A percentile compares a stretch with the other conserved stretches of the same genome.
These are phyloP conservation scores for Tricholoma hemisulphureum DNA, from an alignment of 768 basidiomycete species.

Conservation along the genomic window DNA sequence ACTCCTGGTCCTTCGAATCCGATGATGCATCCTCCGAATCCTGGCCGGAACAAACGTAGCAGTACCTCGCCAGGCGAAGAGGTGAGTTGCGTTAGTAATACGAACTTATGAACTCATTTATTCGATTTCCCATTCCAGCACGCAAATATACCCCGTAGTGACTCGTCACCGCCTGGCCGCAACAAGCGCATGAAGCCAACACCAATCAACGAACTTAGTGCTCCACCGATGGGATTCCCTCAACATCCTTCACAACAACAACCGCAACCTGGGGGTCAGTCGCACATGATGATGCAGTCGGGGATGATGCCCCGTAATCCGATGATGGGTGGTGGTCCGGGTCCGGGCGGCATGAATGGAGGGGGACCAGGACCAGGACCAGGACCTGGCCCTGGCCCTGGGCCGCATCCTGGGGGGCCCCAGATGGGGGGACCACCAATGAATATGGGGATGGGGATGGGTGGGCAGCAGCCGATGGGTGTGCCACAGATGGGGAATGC, in stretches of 20 bases:
- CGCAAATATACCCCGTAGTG: conserved; percentile 46
- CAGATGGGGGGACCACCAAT: conserved; percentile 26
- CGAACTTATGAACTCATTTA: neutral
- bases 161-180: conserved; percentile 55
- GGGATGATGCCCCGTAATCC: conserved; percentile 38
- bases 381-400: neutral
- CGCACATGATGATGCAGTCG: conserved; percentile 33
- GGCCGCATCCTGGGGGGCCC: conserved; percentile 20
- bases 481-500: conserved; percentile 21
- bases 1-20: conserved; percentile 43
- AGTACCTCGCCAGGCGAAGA: conserved; percentile 67
- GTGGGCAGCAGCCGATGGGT: conserved; percentile 22
- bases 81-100: conserved; percentile 29
- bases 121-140: conserved; percentile 32
- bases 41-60: conserved; percentile 46
- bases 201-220: conserved; percentile 46
- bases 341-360: conserved; percentile 31
- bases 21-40: conserved; percentile 31
- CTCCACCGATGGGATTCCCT: conserved; percentile 25
- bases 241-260: conserved; percentile 32
- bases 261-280: conserved; percentile 29
- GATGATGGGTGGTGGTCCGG: conserved; percentile 32
- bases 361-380: neutral
- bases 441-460: conserved; percentile 22
- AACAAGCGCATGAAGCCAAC: conserved; percentile 45